Conservation (phyloP, 768 basidiomycete species). For the Boletus tylopilopsis region DNA sequence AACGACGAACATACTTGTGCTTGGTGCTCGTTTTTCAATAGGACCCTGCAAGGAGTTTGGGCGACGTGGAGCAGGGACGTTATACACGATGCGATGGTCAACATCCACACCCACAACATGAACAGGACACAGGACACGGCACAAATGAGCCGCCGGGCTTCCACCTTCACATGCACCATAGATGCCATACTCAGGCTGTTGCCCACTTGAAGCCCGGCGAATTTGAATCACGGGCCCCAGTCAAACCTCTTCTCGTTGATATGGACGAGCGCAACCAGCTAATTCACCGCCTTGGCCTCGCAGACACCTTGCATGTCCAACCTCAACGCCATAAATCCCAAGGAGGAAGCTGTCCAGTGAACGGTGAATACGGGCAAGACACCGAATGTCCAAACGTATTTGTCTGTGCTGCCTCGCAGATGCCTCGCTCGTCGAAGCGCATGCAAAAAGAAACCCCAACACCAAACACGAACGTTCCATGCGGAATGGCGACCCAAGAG, state of each 20-base stretch:
- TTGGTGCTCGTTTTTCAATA: too few relatives aligned
- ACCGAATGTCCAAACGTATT: slow-evolving; percentile 5
- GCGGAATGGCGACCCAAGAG: not conserved
- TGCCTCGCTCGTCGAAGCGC: slow-evolving; percentile 14
- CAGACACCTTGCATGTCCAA: slow-evolving; percentile 12
- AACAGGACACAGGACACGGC: too few relatives aligned
- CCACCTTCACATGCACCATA: too few relatives aligned
- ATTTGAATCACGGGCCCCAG: slow-evolving; percentile 2
- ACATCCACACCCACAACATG: too few relatives aligned
- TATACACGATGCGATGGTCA: slow-evolving; percentile 12
- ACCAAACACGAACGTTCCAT: slow-evolving; percentile 13
- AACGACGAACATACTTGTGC: too few relatives aligned
- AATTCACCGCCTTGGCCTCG: slow-evolving; percentile 17
- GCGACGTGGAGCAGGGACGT: slow-evolving; percentile 5
- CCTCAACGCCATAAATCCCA: not conserved
- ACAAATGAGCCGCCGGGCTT: too few relatives aligned
- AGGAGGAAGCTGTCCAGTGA: not conserved
- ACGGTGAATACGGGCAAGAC: slow-evolving; percentile 14
- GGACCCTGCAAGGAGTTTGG: slow-evolving; percentile 37
- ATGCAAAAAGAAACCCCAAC: not conserved
- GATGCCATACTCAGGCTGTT: too few relatives aligned
- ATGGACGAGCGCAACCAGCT: slow-evolving; percentile 1
- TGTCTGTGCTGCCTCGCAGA: slow-evolving; percentile 18
- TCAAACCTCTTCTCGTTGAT: not conserved
- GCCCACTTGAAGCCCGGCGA: not conserved